Evolutionary conservation across 495 filamentous ascomycete genomes (phyloP).

Genomic region (Aspergillus carlsbadensis): DNA sequence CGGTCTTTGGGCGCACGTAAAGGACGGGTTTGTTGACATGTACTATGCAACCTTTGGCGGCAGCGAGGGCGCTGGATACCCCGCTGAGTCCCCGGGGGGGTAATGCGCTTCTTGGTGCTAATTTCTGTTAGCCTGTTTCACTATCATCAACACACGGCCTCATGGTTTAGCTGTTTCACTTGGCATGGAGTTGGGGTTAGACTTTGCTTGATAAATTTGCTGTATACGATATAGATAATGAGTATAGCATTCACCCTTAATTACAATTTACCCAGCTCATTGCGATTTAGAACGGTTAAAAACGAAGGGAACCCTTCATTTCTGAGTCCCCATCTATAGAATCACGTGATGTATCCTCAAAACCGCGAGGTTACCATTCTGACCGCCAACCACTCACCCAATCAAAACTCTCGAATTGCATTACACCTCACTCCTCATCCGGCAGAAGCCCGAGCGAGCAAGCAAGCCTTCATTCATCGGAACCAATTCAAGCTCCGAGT

Average conservation of each 20-base stretch:
- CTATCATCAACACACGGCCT: background rate
- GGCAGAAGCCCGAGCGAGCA: slow-evolving; percentile 6
- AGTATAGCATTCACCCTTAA: slow-evolving; percentile 2
- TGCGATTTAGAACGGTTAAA: no score
- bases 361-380: background rate
- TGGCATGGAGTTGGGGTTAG: slow-evolving; percentile 15
- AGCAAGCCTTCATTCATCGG: slow-evolving; percentile 7
- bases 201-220: slow-evolving; percentile 15
- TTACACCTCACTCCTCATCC: slow-evolving; percentile 5
- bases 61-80: slow-evolving; percentile 6
- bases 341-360: slow-evolving; percentile 13
- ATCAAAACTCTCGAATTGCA: slow-evolving; percentile 24
- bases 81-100: background rate
- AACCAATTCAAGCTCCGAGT: background rate
- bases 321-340: background rate
- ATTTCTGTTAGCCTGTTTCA: background rate
- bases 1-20: slow-evolving; percentile 68
- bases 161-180: slow-evolving; percentile 1
- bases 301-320: no score
- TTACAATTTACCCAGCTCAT: no score
- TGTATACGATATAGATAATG: background rate
- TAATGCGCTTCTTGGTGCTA: background rate
- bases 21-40: slow-evolving; percentile 28
- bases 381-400: slow-evolving; percentile 17
- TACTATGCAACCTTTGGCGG: slow-evolving; percentile 21